Percentiles rank a stretch among this genome's conserved stretches.
Conservation (phyloP, 345 rosid genomes). For the Camelina sativa region DNA sequence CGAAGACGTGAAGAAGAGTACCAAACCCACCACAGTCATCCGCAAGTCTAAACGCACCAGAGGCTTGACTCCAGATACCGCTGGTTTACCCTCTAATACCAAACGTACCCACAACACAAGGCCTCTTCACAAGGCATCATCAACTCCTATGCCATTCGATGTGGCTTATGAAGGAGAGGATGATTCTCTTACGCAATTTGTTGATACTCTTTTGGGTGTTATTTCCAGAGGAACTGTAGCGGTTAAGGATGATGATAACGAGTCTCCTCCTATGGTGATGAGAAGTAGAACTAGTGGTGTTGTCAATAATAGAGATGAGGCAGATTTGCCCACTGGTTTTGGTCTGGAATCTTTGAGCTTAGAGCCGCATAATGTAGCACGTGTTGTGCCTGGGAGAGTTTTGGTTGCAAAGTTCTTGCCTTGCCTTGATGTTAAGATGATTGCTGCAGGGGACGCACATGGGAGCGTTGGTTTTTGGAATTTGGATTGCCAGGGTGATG, state of each 20-base stretch:
- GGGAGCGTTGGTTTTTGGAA: conserved; percentile 87
- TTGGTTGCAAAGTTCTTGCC: conserved; percentile 66
- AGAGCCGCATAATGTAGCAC: conserved; percentile 64
- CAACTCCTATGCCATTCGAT: conserved; percentile 53
- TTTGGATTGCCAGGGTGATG: conserved; percentile 47
- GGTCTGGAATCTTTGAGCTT: conserved; percentile 47
- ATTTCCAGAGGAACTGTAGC: conserved; percentile 18
- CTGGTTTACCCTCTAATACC: conserved; percentile 45
- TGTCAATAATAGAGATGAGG: no score
- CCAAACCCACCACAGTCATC: conserved; percentile 57
- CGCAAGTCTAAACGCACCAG: conserved; percentile 51
- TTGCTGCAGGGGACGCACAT: conserved; percentile 66
- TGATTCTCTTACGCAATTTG: conserved; percentile 43
- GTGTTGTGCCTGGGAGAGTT: conserved; percentile 65
- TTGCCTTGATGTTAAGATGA: conserved; percentile 56
- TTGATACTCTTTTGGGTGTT: conserved; percentile 44
- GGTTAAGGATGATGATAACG: conserved; percentile 22
- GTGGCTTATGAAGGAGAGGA: conserved; percentile 53
- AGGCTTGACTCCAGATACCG: conserved; percentile 68
- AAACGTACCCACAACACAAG: background rate
- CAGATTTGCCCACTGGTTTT: no score
- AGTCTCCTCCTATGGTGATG: conserved; percentile 11
- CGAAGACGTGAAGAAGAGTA: conserved; percentile 45
- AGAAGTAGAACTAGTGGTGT: no score
- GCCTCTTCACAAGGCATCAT: no score